Conservation (phyloP, 768 basidiomycete genomes). For the Mycena kentingensis region DNA sequence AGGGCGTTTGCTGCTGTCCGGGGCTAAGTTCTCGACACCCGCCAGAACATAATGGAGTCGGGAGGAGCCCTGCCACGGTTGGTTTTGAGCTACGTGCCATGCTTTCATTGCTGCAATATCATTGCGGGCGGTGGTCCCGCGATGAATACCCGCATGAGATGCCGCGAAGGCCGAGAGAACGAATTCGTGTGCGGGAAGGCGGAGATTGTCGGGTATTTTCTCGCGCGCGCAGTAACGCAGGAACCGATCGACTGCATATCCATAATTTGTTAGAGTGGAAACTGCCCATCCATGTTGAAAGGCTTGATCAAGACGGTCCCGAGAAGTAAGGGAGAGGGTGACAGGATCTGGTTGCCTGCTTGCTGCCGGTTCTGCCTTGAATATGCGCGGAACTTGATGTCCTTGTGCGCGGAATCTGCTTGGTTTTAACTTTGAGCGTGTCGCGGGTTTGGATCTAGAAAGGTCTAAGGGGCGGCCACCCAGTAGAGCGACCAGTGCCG, state of each 20-base stretch:
- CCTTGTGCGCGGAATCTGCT: too few relatives aligned
- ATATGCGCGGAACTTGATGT: too few relatives aligned
- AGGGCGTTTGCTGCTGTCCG: slow-evolving; percentile 11
- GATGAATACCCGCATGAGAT: not conserved
- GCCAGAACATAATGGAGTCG: slow-evolving; percentile 27
- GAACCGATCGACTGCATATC: not conserved
- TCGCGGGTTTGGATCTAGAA: too few relatives aligned
- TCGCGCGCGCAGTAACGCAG: not conserved
- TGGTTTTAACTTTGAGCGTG: too few relatives aligned
- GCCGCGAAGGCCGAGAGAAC: not conserved
- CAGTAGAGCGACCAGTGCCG: too few relatives aligned
- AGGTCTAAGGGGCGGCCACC: too few relatives aligned
- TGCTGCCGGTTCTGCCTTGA: too few relatives aligned
- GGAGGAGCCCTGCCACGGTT: not conserved
- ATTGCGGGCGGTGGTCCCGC: not conserved
- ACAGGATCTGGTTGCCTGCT: too few relatives aligned
- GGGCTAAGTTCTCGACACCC: slow-evolving; percentile 28
- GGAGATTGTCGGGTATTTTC: not conserved
- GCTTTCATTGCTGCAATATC: not conserved
- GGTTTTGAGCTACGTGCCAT: not conserved
- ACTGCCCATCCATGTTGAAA: not conserved
- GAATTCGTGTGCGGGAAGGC: not conserved
- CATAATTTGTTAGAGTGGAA: not conserved
- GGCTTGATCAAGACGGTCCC: too few relatives aligned
- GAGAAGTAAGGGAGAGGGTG: too few relatives aligned